Conservation (phyloP, 306 rosid genomes). For the Urtica urens region DNA sequence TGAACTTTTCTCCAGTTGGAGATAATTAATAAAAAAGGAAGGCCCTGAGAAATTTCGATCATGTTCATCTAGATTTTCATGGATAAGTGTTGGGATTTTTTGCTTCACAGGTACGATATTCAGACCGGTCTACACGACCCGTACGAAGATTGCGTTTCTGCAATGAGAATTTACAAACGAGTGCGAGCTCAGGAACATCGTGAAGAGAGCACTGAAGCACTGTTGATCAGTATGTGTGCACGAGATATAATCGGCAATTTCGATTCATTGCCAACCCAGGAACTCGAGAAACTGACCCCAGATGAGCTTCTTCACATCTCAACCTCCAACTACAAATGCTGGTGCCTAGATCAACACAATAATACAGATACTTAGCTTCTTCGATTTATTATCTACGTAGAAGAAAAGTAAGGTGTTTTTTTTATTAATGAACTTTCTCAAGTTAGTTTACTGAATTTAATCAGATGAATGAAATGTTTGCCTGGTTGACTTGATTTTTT, state of each 20-base stretch:
- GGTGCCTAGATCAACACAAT: slow-evolving; percentile 62
- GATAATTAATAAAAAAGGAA: no score
- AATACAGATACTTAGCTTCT: slow-evolving; percentile 7
- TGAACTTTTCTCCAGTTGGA: no score
- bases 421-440: no score
- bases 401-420: no score
- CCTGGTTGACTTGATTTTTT: no score
- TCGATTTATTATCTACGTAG: no score
- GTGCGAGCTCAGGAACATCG: slow-evolving; percentile 39
- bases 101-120: slow-evolving; percentile 58
- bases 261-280: slow-evolving; percentile 30
- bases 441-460: no score
- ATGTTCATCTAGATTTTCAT: no score
- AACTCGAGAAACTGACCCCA: slow-evolving; percentile 42
- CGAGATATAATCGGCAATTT: slow-evolving; percentile 1
- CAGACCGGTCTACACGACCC: slow-evolving; percentile 58
- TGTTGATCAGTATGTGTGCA: slow-evolving; percentile 3
- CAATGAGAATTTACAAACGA: slow-evolving; percentile 67
- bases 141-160: slow-evolving; percentile 58
- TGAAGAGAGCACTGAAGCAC: slow-evolving; percentile 18
- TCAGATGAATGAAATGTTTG: no score
- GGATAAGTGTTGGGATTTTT: no score
- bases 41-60: no score
- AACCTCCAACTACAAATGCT: slow-evolving; percentile 47
- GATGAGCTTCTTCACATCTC: slow-evolving; percentile 56